These are phyloP conservation scores for Pyricularia pennisetigena DNA, from an alignment of 2,329 filamentous ascomycete species.

Conservation along the genomic window DNA sequence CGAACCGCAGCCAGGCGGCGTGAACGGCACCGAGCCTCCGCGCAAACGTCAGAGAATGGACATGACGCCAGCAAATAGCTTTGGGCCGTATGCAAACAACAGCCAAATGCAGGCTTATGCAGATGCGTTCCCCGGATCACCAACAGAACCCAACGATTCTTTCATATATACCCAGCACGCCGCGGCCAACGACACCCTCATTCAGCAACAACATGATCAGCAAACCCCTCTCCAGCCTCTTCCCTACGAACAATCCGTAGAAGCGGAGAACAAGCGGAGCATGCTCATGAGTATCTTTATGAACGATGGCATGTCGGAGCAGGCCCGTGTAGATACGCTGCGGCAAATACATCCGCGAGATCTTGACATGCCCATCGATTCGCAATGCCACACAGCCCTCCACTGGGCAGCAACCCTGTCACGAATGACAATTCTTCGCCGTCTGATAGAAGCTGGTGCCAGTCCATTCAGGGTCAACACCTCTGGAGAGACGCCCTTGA, in stretches of 20 bases:
- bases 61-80: constrained; percentile 46
- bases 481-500: constrained; percentile 83
- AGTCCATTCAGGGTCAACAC: constrained; percentile 83
- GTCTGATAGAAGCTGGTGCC: constrained; percentile 75
- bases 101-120: constrained; percentile 37
- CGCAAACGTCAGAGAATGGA: constrained; percentile 62
- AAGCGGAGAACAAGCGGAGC: constrained; percentile 71
- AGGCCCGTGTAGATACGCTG: constrained; percentile 66
- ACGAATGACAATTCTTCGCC: constrained; percentile 69
- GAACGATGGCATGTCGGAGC: constrained; percentile 52
- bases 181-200: constrained; percentile 13
- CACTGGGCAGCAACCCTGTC: constrained; percentile 96
- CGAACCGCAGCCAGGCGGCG: constrained; percentile 27
- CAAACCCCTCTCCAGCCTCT: constrained; percentile 56
- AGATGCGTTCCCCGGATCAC: constrained; percentile 52
- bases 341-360: constrained; percentile 67
- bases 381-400: constrained; percentile 78
- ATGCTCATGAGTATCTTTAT: constrained; percentile 77
- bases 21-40: constrained; percentile 63
- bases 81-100: constrained; percentile 24
- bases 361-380: constrained; percentile 83
- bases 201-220: constrained; percentile 31
- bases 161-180: constrained; percentile 55
- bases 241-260: constrained; percentile 47
- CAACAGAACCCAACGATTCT: constrained; percentile 72